Base-by-base conservation (phyloP, 1,139 yeast species). In the Yamadazyma epiphylla region DNA sequence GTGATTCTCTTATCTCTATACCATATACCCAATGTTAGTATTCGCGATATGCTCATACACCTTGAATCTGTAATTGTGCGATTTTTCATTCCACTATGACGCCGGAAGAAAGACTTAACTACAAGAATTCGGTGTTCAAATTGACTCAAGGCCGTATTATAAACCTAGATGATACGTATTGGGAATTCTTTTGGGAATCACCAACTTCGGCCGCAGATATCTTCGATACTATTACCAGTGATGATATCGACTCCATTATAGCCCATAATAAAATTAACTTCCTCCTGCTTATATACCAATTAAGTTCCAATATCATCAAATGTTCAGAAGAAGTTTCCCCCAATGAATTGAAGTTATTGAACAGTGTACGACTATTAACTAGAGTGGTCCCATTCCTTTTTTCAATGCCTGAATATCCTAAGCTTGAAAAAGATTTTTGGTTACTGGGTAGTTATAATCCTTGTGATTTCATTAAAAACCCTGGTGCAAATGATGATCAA, bases 371-470 rank as follows among this genome's bases (percentile, higher is more conserved):
- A 21, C 55, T 83, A 6, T 54, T 89, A 27, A 77, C 88, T 1
- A 71, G 78, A 33, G 34, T 85, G 3, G 41, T 85, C 12, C 96
- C 96, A 0, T 72, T 77, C 35, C 48, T 83, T 9, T 84, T 73
- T 46, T 96, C 80, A 47, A 46, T 59, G 15, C 58, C 59, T 1
- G 62, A 58, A 13, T 58, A 48, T 31, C 31, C 43, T 8, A 53
- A 63, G 1, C 56, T 71, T 1, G 74, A 73, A 25, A 58, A 60
- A 13, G 49, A 56, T n/a, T 43, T 67, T 3, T 66, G 68, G 30
- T 59, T 73, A 45, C 36, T 13, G 2, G 22, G 35, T 4, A n/a
- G 15, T 15, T 39, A 29, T 21, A 31, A 30, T 16, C 41, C 38
- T 4, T 36, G 48, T 3, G 32, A 41, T 14, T 56, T 53, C 32